These are phyloP conservation scores for Mrakia frigida DNA, from an alignment of 768 basidiomycete species.

Conservation along the genomic window DNA sequence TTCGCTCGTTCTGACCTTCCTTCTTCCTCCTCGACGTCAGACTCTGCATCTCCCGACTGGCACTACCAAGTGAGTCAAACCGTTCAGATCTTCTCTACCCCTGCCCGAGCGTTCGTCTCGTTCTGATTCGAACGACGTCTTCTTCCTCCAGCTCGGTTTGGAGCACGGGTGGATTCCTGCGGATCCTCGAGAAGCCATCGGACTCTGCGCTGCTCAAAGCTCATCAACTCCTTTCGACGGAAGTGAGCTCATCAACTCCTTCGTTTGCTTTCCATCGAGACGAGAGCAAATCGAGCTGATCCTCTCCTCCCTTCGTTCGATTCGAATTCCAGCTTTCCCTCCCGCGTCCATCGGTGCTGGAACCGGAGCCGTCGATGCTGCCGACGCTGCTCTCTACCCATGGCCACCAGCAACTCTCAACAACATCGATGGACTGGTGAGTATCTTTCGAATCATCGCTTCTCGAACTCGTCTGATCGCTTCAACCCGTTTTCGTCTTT, in stretches of 20 bases:
- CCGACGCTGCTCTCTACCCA: background rate
- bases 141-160: conserved; percentile 62
- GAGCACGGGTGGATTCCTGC: conserved; percentile 87
- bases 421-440: background rate
- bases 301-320: no score
- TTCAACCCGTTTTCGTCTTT: background rate
- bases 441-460: background rate
- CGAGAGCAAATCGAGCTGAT: background rate
- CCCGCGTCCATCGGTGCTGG: conserved; percentile 14
- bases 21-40: background rate
- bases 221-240: conserved; percentile 16
- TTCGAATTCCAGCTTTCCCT: conserved; percentile 7
- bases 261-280: background rate
- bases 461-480: background rate
- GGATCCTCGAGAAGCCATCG: conserved; percentile 73
- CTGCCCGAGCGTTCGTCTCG: conserved; percentile 68
- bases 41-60: conserved; percentile 16
- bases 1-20: background rate
- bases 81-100: conserved; percentile 50
- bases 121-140: background rate
- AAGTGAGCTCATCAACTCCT: background rate
- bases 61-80: conserved; percentile 25
- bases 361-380: conserved; percentile 1
- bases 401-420: conserved; percentile 14
- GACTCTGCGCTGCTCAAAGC: conserved; percentile 59